A percentile compares a stretch with the other conserved stretches of the same genome.
phyloP scores from a whole-genome alignment of 108 stramenopile genomes.

The Cyclotella choctawhatcheeana region DNA sequence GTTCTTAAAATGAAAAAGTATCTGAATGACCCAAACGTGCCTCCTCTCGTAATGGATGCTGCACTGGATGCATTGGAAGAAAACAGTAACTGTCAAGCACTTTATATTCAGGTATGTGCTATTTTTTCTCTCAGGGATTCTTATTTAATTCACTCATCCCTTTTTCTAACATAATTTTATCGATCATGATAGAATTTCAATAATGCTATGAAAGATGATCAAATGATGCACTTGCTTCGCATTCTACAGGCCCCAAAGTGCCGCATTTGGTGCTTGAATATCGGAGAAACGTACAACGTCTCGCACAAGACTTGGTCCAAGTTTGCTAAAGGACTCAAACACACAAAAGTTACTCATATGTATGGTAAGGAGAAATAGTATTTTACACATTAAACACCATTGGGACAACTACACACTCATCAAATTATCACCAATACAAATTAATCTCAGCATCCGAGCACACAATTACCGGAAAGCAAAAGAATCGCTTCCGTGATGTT shows the following conservation, averaged over 20 bases:
- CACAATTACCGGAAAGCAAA: slow-evolving; percentile 83
- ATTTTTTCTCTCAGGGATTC: background rate
- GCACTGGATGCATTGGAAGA: slow-evolving; percentile 87
- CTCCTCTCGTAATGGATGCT: slow-evolving; percentile 83
- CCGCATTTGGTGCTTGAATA: slow-evolving; percentile 92
- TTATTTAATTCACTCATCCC: background rate
- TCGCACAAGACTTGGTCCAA: slow-evolving; percentile 76
- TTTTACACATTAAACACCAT: background rate
- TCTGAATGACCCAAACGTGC: slow-evolving; percentile 81
- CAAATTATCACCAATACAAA: background rate
- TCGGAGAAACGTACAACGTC: slow-evolving; percentile 94
- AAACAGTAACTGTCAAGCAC: slow-evolving; percentile 89
- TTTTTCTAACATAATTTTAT: background rate
- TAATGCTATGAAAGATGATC: slow-evolving; percentile 86
- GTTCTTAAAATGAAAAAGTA: slow-evolving; percentile 95
- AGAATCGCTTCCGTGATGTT: slow-evolving; percentile 78
- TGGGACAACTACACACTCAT: background rate
- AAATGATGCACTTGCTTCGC: slow-evolving; percentile 82
- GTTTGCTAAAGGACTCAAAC: slow-evolving; percentile 80
- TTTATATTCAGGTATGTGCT: slow-evolving; percentile 88
- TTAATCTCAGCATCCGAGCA: slow-evolving; percentile 81
- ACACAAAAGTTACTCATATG: slow-evolving; percentile 94
- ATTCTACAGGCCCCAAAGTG: slow-evolving; percentile 80
- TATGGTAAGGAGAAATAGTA: slow-evolving; percentile 39
- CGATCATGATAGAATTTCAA: slow-evolving; percentile 78